These are phyloP conservation scores for Myriosclerotinia scirpicola DNA, from an alignment of 2,329 filamentous ascomycete species.

Conservation along the genomic window DNA sequence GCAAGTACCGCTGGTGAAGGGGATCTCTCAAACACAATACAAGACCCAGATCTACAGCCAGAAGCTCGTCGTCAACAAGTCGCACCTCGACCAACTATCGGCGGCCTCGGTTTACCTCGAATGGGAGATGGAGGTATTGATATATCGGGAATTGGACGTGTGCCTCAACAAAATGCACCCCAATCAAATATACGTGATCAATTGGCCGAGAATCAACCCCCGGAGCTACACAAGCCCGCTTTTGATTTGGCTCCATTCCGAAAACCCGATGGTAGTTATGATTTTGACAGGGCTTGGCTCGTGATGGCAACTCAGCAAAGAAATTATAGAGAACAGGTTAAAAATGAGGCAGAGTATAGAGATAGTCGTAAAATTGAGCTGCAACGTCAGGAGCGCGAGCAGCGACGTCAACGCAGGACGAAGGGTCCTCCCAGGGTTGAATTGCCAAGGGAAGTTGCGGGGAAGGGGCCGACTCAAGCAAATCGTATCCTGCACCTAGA, in stretches of 20 bases:
- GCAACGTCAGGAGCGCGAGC: too few relatives aligned
- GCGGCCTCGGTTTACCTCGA: background rate
- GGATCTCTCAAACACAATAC: conserved; percentile 5
- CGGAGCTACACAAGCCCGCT: background rate
- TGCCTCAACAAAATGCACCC: background rate
- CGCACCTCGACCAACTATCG: background rate
- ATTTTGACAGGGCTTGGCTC: background rate
- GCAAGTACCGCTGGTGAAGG: too few relatives aligned
- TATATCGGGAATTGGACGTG: background rate
- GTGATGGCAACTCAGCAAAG: background rate
- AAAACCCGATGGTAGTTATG: background rate
- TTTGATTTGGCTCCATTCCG: background rate
- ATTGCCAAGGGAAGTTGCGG: too few relatives aligned
- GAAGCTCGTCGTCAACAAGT: too few relatives aligned
- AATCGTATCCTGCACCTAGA: too few relatives aligned
- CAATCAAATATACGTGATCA: too few relatives aligned
- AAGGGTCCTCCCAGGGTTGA: too few relatives aligned
- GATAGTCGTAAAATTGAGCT: too few relatives aligned
- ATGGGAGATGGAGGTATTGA: background rate
- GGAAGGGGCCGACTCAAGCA: too few relatives aligned
- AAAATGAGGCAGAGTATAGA: too few relatives aligned
- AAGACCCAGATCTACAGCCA: background rate
- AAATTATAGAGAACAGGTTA: too few relatives aligned
- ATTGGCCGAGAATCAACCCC: fast-evolving
- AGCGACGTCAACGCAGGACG: too few relatives aligned